Base-by-base conservation (phyloP, 2,329 filamentous ascomycete species). In the Penicillium sp. region DNA sequence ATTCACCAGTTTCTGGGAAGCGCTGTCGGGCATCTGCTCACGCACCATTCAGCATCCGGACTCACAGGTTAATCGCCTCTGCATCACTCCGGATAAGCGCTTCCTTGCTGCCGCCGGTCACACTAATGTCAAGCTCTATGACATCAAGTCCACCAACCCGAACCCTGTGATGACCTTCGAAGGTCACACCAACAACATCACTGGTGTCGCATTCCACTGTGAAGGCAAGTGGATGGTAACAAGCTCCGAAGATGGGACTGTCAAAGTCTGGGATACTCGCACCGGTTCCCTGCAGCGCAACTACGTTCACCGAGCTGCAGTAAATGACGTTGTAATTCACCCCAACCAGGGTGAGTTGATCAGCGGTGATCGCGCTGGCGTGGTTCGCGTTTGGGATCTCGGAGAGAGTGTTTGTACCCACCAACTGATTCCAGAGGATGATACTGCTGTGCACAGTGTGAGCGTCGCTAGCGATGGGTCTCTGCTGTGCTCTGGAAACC, bases 151-250 rank as follows among this genome's bases (percentile, higher is more conserved):
- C 13, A 92, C 89, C n/a, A 97, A 97, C 64, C 91, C 93, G 2
- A 93, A 92, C 58, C 87, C 93, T 1, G 80, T 97, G 23, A 82
- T 97, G 64, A 91, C 87, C 18, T 97, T 98, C 64, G 92, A 97
- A 68, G 93, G 93, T 37, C 93, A 98, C 73, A 93, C 89, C 10
- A 89, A 86, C 59, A 98, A 98, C 65, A 86, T 98, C 67, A 98
- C 93, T 0, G 93, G 93, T 38, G 88, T 98, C 41, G 91, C 91
- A 9, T 98, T 98, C 69, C 93, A 98, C 71, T 97, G 92, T 69
- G 93, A 98, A 72, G 91, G 92, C 9, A 98, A 98, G 75, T 98
- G 93, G 93, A 96, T 98, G 88, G 93, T 97, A 15, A 98, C 93
- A 8, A 95, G 88, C 70, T 95, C 89, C 41, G 93, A 98, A 72